Evolutionary conservation across 495 filamentous ascomycete genomes (phyloP).

Genomic region (Lasiosphaeria ovina): DNA sequence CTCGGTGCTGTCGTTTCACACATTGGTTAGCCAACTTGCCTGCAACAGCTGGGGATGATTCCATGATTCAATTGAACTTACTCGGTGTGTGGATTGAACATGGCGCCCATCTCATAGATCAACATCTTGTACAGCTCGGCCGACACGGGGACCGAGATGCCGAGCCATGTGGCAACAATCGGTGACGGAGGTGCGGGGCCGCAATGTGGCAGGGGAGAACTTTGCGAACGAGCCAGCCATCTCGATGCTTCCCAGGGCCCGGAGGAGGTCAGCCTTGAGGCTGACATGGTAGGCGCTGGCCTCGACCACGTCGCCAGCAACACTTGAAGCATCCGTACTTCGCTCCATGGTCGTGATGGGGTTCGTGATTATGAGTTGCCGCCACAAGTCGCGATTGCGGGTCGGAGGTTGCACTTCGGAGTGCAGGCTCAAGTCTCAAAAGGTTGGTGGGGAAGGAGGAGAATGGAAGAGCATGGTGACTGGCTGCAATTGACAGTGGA

Average conservation of each 20-base stretch:
- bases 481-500: too few relatives aligned
- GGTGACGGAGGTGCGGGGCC: neutral
- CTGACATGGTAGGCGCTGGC: neutral
- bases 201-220: neutral
- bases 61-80: conserved; percentile 25
- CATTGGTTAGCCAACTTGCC: neutral
- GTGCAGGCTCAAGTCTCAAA: too few relatives aligned
- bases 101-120: conserved; percentile 54
- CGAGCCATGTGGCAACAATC: conserved; percentile 29
- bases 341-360: too few relatives aligned
- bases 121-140: conserved; percentile 56
- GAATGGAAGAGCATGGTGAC: too few relatives aligned
- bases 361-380: too few relatives aligned
- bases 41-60: conserved; percentile 3
- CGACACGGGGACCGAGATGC: conserved; percentile 29
- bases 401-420: too few relatives aligned
- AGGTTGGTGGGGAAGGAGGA: too few relatives aligned
- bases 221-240: conserved; percentile 12
- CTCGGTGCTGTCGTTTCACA: conserved; percentile 31
- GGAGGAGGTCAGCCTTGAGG: neutral
- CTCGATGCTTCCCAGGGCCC: conserved; percentile 11
- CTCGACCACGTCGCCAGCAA: too few relatives aligned
- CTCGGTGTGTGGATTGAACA: conserved; percentile 51
- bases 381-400: too few relatives aligned
- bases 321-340: too few relatives aligned